Conservation (phyloP, 2,329 filamentous ascomycete genomes). For the Trichoderma semiorbis region DNA sequence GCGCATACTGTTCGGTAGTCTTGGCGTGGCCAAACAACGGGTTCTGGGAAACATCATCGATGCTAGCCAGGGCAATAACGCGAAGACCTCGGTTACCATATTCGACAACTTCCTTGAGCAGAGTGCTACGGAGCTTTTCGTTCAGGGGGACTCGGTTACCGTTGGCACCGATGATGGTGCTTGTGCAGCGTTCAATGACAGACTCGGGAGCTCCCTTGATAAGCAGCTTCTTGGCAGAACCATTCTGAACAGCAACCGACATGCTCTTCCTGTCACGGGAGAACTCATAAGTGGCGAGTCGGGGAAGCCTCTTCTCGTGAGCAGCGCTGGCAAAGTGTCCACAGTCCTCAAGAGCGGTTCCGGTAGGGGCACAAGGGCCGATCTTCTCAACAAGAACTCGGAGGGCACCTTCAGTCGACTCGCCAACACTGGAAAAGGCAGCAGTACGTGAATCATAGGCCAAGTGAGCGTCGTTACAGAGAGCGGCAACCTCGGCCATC, state of each 20-base stretch:
- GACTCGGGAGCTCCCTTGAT: conserved; percentile 97
- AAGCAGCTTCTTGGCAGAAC: conserved; percentile 71
- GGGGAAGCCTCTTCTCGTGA: conserved; percentile 73
- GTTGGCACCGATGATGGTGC: conserved; percentile 71
- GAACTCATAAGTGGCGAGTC: conserved; percentile 90
- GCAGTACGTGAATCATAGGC: conserved; percentile 75
- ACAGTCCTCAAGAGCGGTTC: conserved; percentile 55
- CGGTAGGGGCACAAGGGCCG: conserved; percentile 67
- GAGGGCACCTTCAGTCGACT: conserved; percentile 92
- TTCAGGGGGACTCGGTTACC: conserved; percentile 74
- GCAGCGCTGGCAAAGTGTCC: conserved; percentile 79
- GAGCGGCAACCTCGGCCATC: conserved; percentile 66
- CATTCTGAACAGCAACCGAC: conserved; percentile 83
- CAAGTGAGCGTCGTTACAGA: conserved; percentile 87
- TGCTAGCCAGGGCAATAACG: conserved; percentile 86
- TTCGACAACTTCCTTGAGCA: conserved; percentile 77
- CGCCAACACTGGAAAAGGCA: conserved; percentile 78
- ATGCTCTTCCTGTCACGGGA: conserved; percentile 98
- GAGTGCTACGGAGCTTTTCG: conserved; percentile 63
- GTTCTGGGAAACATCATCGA: conserved; percentile 71
- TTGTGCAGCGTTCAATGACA: conserved; percentile 86
- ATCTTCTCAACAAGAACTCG: conserved; percentile 92
- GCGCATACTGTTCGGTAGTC: conserved; percentile 76
- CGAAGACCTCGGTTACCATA: conserved; percentile 92
- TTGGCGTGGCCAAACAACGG: conserved; percentile 71